These are phyloP conservation scores for Phlegmacium glaucopus DNA, from an alignment of 768 basidiomycete species.

Conservation along the genomic window DNA sequence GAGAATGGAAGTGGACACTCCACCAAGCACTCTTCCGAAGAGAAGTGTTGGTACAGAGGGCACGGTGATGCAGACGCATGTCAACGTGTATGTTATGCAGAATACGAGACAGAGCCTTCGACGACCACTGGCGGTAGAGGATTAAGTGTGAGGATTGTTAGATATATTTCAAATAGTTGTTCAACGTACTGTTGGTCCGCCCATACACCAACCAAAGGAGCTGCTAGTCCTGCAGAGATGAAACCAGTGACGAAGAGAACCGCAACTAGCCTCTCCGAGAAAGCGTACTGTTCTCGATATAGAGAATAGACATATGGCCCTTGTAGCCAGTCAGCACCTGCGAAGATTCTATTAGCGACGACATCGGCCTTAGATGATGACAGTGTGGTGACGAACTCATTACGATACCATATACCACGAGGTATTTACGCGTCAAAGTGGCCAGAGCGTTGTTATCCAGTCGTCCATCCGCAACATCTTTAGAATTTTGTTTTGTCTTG, in stretches of 20 bases:
- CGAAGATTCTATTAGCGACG: background rate
- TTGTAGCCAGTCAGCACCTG: slow-evolving; percentile 78
- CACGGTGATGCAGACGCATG: slow-evolving; percentile 58
- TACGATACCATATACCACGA: slow-evolving; percentile 66
- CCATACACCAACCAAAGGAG: slow-evolving; percentile 73
- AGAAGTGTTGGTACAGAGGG: slow-evolving; percentile 58
- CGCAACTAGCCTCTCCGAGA: slow-evolving; percentile 62
- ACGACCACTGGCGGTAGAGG: slow-evolving; percentile 58
- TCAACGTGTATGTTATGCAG: slow-evolving; percentile 59
- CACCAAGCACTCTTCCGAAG: slow-evolving; percentile 62
- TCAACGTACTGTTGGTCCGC: slow-evolving; percentile 69
- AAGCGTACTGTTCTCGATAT: slow-evolving; percentile 64
- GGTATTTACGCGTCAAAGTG: slow-evolving; percentile 42
- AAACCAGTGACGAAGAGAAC: slow-evolving; percentile 78
- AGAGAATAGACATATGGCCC: slow-evolving; percentile 78
- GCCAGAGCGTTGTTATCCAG: slow-evolving; percentile 7
- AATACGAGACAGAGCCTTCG: slow-evolving; percentile 66
- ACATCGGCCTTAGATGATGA: background rate
- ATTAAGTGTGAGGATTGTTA: background rate
- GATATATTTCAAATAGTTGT: background rate
- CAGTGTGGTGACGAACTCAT: slow-evolving; percentile 49
- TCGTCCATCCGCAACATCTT: slow-evolving; percentile 12
- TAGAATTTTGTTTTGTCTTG: slow-evolving; percentile 5
- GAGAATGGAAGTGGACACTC: slow-evolving; percentile 71
- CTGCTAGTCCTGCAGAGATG: slow-evolving; percentile 62